A percentile compares a stretch with the other conserved stretches of the same genome.
These are phyloP conservation scores for Niveomyces coronatus DNA, from an alignment of 2,329 filamentous ascomycete species.

Conservation along the genomic window DNA sequence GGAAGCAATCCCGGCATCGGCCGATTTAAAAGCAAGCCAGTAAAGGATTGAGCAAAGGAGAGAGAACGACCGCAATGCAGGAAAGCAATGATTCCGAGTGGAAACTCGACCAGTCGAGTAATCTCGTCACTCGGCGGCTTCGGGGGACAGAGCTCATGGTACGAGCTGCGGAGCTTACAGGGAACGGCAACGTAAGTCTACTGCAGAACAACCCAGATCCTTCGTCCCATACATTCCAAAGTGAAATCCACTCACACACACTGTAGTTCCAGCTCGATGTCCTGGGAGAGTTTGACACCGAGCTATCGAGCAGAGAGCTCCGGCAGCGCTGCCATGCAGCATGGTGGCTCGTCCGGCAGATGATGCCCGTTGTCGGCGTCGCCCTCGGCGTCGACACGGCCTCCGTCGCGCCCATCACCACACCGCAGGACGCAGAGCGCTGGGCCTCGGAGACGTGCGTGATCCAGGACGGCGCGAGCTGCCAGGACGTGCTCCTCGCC, in stretches of 20 bases:
- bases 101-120: background rate
- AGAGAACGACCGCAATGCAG: too few relatives aligned
- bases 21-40: too few relatives aligned
- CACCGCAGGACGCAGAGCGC: background rate
- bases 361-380: background rate
- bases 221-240: too few relatives aligned
- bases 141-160: conserved; percentile 3
- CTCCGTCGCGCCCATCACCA: background rate
- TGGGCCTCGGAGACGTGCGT: background rate
- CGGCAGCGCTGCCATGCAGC: background rate
- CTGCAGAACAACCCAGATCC: too few relatives aligned
- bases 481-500: background rate
- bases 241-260: background rate
- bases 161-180: background rate
- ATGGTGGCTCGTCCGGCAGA: conserved; percentile 3
- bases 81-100: conserved; percentile 1
- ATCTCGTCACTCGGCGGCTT: background rate
- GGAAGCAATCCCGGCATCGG: too few relatives aligned
- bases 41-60: too few relatives aligned
- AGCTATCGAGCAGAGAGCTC: background rate
- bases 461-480: background rate
- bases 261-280: conserved; percentile 1
- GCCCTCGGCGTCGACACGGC: background rate
- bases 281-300: background rate
- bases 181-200: background rate